Conservation (phyloP, 495 filamentous ascomycete species). For the Filosporella fistucella region DNA sequence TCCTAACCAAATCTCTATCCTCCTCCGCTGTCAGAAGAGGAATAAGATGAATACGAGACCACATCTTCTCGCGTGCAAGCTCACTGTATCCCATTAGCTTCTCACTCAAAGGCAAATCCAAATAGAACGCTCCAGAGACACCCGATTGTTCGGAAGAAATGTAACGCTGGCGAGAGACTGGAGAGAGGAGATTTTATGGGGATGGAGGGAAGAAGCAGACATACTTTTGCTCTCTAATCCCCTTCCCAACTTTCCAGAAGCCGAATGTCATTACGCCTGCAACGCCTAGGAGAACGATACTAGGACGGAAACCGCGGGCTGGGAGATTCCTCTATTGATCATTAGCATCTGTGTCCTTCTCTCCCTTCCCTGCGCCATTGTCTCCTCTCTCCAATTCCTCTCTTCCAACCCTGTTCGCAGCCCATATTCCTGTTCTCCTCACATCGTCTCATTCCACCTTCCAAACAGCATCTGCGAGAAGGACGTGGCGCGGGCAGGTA, state of each 20-base stretch:
- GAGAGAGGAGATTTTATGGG: too few relatives aligned
- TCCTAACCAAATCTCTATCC: slow-evolving; percentile 86
- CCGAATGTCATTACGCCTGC: slow-evolving; percentile 79
- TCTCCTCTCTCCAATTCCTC: background rate
- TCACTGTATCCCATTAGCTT: slow-evolving; percentile 53
- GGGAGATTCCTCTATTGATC: slow-evolving; percentile 78
- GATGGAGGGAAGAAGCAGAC: slow-evolving; percentile 24
- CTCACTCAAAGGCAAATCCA: background rate
- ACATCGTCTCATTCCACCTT: background rate
- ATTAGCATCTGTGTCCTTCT: slow-evolving; percentile 1
- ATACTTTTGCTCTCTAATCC: slow-evolving; percentile 84
- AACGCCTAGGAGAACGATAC: slow-evolving; percentile 68
- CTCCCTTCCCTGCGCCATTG: background rate
- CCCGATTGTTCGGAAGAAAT: too few relatives aligned
- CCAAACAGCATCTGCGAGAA: background rate
- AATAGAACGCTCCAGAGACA: too few relatives aligned
- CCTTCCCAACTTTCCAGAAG: slow-evolving; percentile 74
- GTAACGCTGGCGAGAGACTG: too few relatives aligned
- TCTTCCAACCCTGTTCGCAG: background rate
- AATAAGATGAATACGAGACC: slow-evolving; percentile 88
- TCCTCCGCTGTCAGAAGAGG: slow-evolving; percentile 92
- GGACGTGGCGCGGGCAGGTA: background rate
- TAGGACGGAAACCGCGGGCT: slow-evolving; percentile 82
- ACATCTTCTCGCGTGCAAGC: slow-evolving; percentile 94
- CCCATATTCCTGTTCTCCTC: background rate